Evolutionary conservation across 2,329 filamentous ascomycete genomes (phyloP), one percentile per base, ranked within the genome.

Genomic region (Penicillium sumatraense): DNA sequence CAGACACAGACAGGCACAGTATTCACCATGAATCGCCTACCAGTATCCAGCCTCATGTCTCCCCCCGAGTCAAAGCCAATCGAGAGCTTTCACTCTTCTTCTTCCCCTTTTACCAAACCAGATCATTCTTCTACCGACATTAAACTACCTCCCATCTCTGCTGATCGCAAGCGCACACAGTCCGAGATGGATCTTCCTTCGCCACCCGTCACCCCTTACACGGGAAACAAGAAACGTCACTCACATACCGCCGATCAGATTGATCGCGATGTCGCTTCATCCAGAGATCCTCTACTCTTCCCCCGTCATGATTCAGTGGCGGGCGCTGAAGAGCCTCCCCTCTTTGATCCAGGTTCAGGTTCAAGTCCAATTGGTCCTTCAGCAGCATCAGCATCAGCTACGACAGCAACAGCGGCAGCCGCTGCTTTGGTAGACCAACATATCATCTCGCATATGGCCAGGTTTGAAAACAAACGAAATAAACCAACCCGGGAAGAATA

Each of bases 11-110:
- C n/a, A n/a, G n/a, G n/a, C n/a, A n/a, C n/a, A n/a, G n/a, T n/a
- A n/a, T n/a, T n/a, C 57, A 66, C 51, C 63, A 79, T 78, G 76
- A 73, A 72, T 68, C 73, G 69, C 56, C 64, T 78, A 60, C 75
- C 75, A 47, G 71, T 78, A 38, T 74, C 75, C 48, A 78, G 71
- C 65, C 71, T 79, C 47, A 77, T 79, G 74, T 79, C 76, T 59
- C 76, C 76, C 36, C 76, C 76, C 54, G 75, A 78, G 65, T 58
- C 70, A n/a, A 84, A 77, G 45, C 80, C 81, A 18, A 74, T 82
- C 3, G 82, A 82, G 52, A 82, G 69, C 46, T 78, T 78, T 63
- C 65, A 71, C 53, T 61, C 67, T 40, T 52, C 64, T 16, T 67
- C 64, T 16, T 67, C 68, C 29, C 65, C 70, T 21, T 68, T 66